Base-by-base conservation (phyloP, 352 stramenopile species). In the Globisporangium solare region DNA sequence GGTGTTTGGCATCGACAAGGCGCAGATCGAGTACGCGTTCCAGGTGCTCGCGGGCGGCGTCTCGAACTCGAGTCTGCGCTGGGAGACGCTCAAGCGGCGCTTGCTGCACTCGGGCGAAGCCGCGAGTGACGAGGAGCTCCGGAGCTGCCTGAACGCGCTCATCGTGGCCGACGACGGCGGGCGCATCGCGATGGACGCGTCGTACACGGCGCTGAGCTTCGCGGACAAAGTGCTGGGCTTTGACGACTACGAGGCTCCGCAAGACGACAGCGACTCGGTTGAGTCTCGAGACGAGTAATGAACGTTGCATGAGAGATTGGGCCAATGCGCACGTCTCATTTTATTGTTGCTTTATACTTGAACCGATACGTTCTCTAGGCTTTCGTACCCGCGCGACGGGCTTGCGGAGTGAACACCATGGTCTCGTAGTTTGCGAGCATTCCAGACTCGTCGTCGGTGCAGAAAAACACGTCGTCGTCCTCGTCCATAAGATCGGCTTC, bases 151-250 rank as follows among this genome's bases (percentile, higher is more conserved):
- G 17, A 71, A 70, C 24, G 85, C 83, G 31, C 63, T 97, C 20
- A 58, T 92, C 4, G 64, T 85, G 6, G 74, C 74, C 0, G 68
- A 71, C 15, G 66, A 70, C 5, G 40, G 45, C 1, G 47, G 42
- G 6, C 61, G 55, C 11, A 54, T 65, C 2, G 24, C 43, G 1
- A 76, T 88, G 74, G 76, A 81, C 41, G 10, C 59, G 43, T 55
- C 74, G 11, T 89, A 89, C 57, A 77, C 79, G 4, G 73, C 81
- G 14, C 51, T 82, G 21, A 81, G 47, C 21, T 96, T 97, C 52
- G 83, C 78, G 1, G 78, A 92, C 58, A 88, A 95, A 40, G 72
- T 97, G 0, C 68, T 97, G 2, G 89, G 89, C 15, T 96, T 97
- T 63, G 88, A 96, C 54, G 87, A 95, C 66, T 92, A 90, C 53